Evolutionary conservation across 805 yeast species (phyloP).

Genomic region (Dipodascus albidus): DNA sequence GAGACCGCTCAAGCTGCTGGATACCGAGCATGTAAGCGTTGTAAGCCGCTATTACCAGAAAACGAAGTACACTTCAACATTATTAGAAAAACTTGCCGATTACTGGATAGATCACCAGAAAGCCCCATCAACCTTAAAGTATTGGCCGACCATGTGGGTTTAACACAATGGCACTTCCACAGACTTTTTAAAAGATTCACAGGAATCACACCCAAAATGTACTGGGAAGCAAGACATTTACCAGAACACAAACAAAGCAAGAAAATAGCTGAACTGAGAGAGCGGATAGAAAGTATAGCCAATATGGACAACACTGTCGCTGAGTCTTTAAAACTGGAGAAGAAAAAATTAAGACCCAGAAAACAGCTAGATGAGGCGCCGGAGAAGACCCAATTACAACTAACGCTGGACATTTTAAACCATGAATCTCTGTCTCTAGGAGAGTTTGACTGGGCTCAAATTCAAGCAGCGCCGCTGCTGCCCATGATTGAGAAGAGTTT

Average conservation of each 20-base stretch:
- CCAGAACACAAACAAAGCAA: background rate
- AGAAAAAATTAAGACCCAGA: background rate
- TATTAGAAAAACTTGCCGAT: slow-evolving; percentile 6
- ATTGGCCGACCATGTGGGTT: background rate
- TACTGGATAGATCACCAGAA: background rate
- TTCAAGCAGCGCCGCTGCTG: background rate
- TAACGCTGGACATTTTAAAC: background rate
- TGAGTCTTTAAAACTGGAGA: background rate
- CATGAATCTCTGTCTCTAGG: background rate
- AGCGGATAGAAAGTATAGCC: background rate
- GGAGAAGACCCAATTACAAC: background rate
- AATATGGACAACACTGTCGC: background rate
- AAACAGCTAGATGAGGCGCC: background rate
- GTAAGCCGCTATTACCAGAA: slow-evolving; percentile 1
- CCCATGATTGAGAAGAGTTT: background rate
- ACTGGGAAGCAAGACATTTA: background rate
- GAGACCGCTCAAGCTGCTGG: background rate
- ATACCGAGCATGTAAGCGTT: slow-evolving; percentile 1
- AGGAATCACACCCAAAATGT: slow-evolving; percentile 1
- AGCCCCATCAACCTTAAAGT: background rate
- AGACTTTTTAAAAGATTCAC: background rate
- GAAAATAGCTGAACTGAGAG: background rate
- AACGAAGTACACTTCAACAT: background rate
- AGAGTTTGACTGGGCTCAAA: background rate
- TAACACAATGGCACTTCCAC: slow-evolving; percentile 1